These are phyloP conservation scores for Alternaria conjuncta DNA, from an alignment of 2,329 filamentous ascomycete species.

Conservation along the genomic window DNA sequence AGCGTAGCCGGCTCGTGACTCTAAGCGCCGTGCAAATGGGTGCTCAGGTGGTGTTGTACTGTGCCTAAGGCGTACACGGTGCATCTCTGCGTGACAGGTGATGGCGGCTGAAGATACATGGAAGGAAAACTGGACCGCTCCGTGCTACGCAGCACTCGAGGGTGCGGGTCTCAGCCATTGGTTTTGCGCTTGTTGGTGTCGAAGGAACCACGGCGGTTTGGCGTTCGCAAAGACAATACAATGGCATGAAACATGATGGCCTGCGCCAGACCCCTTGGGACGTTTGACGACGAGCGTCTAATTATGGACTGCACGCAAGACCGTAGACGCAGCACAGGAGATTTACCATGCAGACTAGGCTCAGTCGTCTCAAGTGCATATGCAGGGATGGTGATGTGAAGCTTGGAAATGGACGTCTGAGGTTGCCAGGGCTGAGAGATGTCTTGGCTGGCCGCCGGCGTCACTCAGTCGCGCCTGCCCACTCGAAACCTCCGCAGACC, in stretches of 20 bases:
- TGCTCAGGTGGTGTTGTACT: conserved; percentile 6
- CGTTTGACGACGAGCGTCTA: conserved; percentile 34
- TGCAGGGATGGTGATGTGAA: conserved; percentile 9
- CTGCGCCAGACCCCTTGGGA: conserved; percentile 19
- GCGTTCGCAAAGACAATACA: background rate
- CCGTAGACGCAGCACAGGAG: conserved; percentile 7
- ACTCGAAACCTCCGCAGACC: conserved; percentile 12
- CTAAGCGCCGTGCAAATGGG: conserved; percentile 5
- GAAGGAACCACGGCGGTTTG: conserved; percentile 6
- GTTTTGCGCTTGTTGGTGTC: conserved; percentile 5
- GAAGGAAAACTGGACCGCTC: background rate
- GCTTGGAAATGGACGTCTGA: conserved; percentile 10
- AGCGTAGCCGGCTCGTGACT: background rate
- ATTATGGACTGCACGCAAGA: conserved; percentile 17
- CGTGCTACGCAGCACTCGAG: background rate
- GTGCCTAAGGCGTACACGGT: conserved; percentile 5
- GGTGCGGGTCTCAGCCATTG: background rate
- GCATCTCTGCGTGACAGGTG: background rate
- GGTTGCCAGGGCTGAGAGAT: conserved; percentile 16
- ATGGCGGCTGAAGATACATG: background rate
- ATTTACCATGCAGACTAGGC: conserved; percentile 10
- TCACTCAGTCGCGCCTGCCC: conserved; percentile 16
- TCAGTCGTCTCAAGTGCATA: conserved; percentile 6
- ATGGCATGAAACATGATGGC: conserved; percentile 1
- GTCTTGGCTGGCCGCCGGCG: conserved; percentile 15